Percentiles rank a stretch among this genome's conserved stretches.
Conservation (phyloP, 768 basidiomycete species). For the Lactifluus rugatus region DNA sequence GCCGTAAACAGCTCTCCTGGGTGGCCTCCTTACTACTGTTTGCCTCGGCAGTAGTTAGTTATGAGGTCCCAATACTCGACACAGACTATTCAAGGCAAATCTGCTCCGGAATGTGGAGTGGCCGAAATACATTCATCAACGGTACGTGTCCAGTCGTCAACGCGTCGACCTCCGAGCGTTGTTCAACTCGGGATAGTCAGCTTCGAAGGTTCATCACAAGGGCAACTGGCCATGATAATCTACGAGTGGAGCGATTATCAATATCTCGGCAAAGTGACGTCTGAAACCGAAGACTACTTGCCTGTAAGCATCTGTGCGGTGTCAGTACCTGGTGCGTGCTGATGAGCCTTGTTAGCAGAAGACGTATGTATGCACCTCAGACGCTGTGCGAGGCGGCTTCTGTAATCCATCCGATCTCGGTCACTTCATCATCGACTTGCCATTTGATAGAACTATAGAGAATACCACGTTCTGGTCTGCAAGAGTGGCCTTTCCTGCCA, state of each 20-base stretch:
- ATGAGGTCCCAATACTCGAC: slow-evolving; percentile 58
- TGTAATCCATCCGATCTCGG: slow-evolving; percentile 68
- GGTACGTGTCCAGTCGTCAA: slow-evolving; percentile 36
- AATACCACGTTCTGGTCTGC: slow-evolving; percentile 86
- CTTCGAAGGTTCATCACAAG: slow-evolving; percentile 68
- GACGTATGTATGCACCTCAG: slow-evolving; percentile 88
- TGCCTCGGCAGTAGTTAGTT: slow-evolving; percentile 31
- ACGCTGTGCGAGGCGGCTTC: slow-evolving; percentile 58
- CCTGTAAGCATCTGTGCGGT: slow-evolving; percentile 45
- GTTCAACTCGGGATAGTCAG: slow-evolving; percentile 41
- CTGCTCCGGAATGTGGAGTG: slow-evolving; percentile 94
- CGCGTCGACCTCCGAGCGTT: slow-evolving; percentile 1
- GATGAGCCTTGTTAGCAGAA: slow-evolving; percentile 47
- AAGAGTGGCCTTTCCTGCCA: slow-evolving; percentile 47
- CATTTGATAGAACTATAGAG: slow-evolving; percentile 47
- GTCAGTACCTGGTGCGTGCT: slow-evolving; percentile 8
- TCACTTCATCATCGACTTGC: slow-evolving; percentile 79
- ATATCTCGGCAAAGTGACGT: slow-evolving; percentile 69
- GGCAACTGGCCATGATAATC: slow-evolving; percentile 87
- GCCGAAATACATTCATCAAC: slow-evolving; percentile 69
- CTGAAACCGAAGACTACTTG: slow-evolving; percentile 40
- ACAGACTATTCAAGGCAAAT: slow-evolving; percentile 81
- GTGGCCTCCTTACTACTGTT: slow-evolving; percentile 20
- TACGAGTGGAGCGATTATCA: slow-evolving; percentile 90
- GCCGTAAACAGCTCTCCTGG: slow-evolving; percentile 11